These are phyloP conservation scores for Mycena vitilis DNA, from an alignment of 768 basidiomycete genomes.

Conservation along the genomic window DNA sequence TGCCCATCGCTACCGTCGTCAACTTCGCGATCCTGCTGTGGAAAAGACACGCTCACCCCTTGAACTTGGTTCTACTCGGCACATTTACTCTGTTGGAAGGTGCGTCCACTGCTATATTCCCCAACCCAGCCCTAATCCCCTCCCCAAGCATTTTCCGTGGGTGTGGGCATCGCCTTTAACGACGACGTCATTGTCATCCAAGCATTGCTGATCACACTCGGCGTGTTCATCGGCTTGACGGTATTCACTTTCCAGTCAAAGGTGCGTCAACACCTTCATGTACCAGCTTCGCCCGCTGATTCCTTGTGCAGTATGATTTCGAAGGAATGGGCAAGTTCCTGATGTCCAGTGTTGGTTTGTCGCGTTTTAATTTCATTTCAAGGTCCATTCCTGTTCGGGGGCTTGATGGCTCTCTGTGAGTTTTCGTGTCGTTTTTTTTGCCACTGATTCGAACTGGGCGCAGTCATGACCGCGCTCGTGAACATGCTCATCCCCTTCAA, in stretches of 20 bases:
- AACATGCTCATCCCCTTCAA: slow-evolving; percentile 89
- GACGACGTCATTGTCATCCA: slow-evolving; percentile 83
- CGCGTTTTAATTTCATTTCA: not conserved
- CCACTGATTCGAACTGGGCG: slow-evolving; percentile 2
- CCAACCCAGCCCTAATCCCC: not conserved
- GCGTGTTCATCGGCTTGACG: slow-evolving; percentile 93
- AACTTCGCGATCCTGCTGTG: slow-evolving; percentile 87
- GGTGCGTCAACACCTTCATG: slow-evolving; percentile 51
- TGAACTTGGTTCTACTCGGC: slow-evolving; percentile 86
- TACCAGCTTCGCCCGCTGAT: not conserved
- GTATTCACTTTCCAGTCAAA: slow-evolving; percentile 96
- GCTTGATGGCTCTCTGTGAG: slow-evolving; percentile 81
- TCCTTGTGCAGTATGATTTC: slow-evolving; percentile 83
- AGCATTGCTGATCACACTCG: slow-evolving; percentile 91
- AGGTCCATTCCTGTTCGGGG: slow-evolving; percentile 86
- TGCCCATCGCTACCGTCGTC: slow-evolving; percentile 81
- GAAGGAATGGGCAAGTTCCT: slow-evolving; percentile 72
- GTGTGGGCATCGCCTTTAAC: slow-evolving; percentile 84
- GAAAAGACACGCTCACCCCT: slow-evolving; percentile 92
- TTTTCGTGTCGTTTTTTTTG: slow-evolving; percentile 9
- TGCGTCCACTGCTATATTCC: not conserved
- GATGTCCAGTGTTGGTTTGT: no score
- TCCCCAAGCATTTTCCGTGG: slow-evolving; percentile 78
- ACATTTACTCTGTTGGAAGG: slow-evolving; percentile 90
- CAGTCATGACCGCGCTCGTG: slow-evolving; percentile 86